These are phyloP conservation scores for Cryphonectria carpinicola DNA, from an alignment of 2,329 filamentous ascomycete species.

Conservation along the genomic window DNA sequence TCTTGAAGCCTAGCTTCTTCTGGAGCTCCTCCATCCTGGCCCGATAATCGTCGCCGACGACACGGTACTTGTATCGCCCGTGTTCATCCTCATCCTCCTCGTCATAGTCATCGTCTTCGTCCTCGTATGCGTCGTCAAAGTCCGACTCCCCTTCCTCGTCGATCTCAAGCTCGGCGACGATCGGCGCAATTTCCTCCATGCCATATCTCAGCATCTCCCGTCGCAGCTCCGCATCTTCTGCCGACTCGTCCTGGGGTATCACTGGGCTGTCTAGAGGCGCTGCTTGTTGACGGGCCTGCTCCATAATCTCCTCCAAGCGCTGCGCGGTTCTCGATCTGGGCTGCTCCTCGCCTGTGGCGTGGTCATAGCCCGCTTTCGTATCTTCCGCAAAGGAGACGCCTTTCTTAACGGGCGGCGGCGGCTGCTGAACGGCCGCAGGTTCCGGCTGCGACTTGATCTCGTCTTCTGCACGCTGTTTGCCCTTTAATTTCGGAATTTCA, in stretches of 20 bases:
- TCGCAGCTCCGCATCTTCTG: constrained; percentile 79
- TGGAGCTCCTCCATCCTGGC: constrained; percentile 86
- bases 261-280: constrained; percentile 51
- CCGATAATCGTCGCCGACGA: constrained; percentile 75
- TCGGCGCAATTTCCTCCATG: constrained; percentile 83
- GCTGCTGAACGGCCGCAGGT: constrained; percentile 21
- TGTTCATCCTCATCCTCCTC: constrained; percentile 66
- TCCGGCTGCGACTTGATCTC: constrained; percentile 17
- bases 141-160: constrained; percentile 56
- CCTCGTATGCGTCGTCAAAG: constrained; percentile 37
- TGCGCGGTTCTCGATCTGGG: constrained; percentile 46
- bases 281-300: constrained; percentile 59
- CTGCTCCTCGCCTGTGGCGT: constrained; percentile 29
- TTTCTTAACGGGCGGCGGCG: constrained; percentile 48
- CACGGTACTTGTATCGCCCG: constrained; percentile 70
- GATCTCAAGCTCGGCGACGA: constrained; percentile 89
- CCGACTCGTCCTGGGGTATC: constrained; percentile 73
- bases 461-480: not conserved
- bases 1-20: constrained; percentile 68
- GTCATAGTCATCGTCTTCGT: constrained; percentile 53
- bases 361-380: constrained; percentile 52
- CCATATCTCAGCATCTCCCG: constrained; percentile 91
- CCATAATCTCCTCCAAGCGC: constrained; percentile 61
- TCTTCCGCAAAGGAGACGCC: constrained; percentile 67
- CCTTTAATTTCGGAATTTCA: not conserved